Evolutionary conservation across 345 rosid genomes (phyloP).

Genomic region (Rhodomyrtus tomentosa): DNA sequence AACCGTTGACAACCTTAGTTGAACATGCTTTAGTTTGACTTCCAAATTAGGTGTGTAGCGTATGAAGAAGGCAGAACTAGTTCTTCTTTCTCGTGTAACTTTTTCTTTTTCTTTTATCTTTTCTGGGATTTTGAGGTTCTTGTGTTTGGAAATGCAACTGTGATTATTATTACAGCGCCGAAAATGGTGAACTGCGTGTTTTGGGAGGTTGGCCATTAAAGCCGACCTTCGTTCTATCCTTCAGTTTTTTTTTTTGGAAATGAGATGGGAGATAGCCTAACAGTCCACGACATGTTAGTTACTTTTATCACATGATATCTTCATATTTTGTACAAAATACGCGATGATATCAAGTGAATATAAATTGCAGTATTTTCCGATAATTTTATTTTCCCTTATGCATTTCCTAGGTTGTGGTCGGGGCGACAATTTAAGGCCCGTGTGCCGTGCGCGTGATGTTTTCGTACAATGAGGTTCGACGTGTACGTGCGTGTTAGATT

Average conservation of each 20-base stretch:
- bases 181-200: background rate
- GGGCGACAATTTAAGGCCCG: background rate
- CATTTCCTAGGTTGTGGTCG: background rate
- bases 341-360: too few relatives aligned
- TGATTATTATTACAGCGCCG: background rate
- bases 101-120: background rate
- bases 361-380: too few relatives aligned
- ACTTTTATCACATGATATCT: fast-evolving
- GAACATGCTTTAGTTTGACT: background rate
- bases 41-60: background rate
- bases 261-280: background rate
- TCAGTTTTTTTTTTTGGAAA: background rate
- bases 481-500: background rate
- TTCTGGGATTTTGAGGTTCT: background rate
- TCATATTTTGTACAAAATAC: too few relatives aligned
- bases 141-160: background rate
- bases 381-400: too few relatives aligned
- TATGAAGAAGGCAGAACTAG: background rate
- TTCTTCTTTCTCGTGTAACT: background rate
- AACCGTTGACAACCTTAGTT: background rate
- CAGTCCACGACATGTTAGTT: too few relatives aligned
- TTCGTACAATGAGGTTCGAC: background rate
- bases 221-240: background rate
- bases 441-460: background rate
- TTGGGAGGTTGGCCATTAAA: background rate